Conservation (phyloP, 2,329 filamentous ascomycete genomes). For the Exophiala dermatitidis region DNA sequence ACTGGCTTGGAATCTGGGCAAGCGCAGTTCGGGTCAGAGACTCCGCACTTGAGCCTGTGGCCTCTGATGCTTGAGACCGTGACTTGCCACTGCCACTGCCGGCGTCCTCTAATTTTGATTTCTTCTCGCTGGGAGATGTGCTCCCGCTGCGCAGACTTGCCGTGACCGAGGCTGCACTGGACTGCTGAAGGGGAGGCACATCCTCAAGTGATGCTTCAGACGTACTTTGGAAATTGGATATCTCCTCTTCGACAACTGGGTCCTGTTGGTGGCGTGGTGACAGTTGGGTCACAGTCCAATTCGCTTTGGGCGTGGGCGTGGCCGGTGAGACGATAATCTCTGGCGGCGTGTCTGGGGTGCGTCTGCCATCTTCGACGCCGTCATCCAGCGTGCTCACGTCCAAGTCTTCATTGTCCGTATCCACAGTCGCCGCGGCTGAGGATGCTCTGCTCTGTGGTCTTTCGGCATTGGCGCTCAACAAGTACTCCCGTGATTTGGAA, state of each 20-base stretch:
- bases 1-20: slow-evolving; percentile 58
- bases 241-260: neutral
- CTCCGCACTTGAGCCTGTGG: slow-evolving; percentile 22
- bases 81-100: neutral
- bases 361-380: slow-evolving; percentile 32
- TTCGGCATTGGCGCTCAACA: slow-evolving; percentile 10
- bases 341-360: slow-evolving; percentile 24
- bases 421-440: slow-evolving; percentile 25
- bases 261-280: slow-evolving; percentile 15
- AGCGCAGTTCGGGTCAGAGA: slow-evolving; percentile 34
- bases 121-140: neutral
- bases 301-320: neutral
- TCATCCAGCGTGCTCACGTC: slow-evolving; percentile 10
- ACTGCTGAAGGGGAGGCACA: neutral
- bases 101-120: neutral
- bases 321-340: slow-evolving; percentile 22
- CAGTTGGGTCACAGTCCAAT: slow-evolving; percentile 7
- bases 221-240: neutral
- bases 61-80: slow-evolving; percentile 13
- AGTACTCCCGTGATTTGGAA: slow-evolving; percentile 23
- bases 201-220: neutral
- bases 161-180: neutral
- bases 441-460: slow-evolving; percentile 22
- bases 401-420: slow-evolving; percentile 23
- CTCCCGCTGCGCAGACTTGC: neutral